Evolutionary conservation across 371 early-diverging fungal genomes (phyloP), one percentile per base, ranked within the genome.

Genomic region (Mucor lusitanicus): DNA sequence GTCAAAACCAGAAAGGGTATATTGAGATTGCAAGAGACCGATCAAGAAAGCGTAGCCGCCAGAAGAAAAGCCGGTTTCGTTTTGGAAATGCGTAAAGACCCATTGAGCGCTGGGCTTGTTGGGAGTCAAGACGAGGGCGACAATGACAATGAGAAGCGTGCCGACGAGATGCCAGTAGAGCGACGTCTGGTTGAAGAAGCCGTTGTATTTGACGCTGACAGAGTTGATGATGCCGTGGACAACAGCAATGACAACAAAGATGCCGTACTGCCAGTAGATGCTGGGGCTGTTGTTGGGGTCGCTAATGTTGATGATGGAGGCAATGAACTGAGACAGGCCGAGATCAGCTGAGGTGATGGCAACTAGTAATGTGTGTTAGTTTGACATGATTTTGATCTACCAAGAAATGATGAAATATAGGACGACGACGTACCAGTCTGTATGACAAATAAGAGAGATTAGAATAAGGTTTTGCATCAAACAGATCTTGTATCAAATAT

Each of bases 1-100:
- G 61, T 91, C 91, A 72, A 88, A 91, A 15, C 90, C 87, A 40
- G 84, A 84, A 53, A 85, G 71, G 15, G 85, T 84, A 72, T 80
- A 85, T 63, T 83, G 85, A 42, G 75, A 75, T 68, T 80, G 80
- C 30, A 80, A 66, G 19, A 80, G 65, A 40, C 75, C 80, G 23
- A 80, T 71, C 57, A 80, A 69, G 42, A 80, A 80, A 8, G 77
- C 75, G 37, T 73, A 80, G 0, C 72, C 69, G 50, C 61, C 70
- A 21, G 63, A 69, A 7, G 72, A 67, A 27, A 80, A 80, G 6
- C 80, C 80, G 7, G 80, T 75, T 21, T 73, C 74, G 56, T 80
- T 80, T 61, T 77, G 72, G 64, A 80, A 77, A 37, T 69, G 70
- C 13, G 75, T 73, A 57, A 80, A 80, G 25, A 75, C 85, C 85